Evolutionary conservation across 306 rosid genomes (phyloP).

Genomic region (Luffa aegyptiaca): DNA sequence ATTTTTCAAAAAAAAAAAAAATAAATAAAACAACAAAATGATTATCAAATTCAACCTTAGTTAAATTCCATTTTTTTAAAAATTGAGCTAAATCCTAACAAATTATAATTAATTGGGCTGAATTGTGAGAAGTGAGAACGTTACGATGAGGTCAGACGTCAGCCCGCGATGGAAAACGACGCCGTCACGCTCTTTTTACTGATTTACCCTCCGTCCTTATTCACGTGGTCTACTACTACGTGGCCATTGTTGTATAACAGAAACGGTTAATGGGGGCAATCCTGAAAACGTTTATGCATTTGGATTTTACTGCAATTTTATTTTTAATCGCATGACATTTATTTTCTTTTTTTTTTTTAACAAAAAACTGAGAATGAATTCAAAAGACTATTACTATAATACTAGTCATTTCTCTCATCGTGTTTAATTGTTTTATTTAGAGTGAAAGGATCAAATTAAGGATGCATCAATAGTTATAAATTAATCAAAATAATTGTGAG

Average conservation of each 20-base stretch:
- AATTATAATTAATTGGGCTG: background rate
- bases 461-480: background rate
- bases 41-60: no score
- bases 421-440: background rate
- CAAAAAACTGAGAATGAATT: background rate
- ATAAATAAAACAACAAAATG: no score
- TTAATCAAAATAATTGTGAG: background rate
- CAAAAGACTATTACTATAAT: background rate
- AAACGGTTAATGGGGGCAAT: background rate
- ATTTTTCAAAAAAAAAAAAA: no score
- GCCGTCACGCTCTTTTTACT: slow-evolving; percentile 5
- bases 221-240: background rate
- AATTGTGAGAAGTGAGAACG: no score
- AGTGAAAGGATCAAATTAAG: background rate
- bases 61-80: no score
- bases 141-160: no score
- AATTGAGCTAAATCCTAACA: background rate
- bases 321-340: background rate
- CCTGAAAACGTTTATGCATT: background rate
- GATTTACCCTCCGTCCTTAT: background rate
- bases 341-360: background rate
- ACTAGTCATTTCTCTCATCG: background rate
- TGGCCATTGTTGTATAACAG: background rate
- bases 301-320: background rate
- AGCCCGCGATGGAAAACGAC: background rate